These are phyloP conservation scores for Cucurbita maxima DNA, from an alignment of 306 rosid species.

Conservation along the genomic window DNA sequence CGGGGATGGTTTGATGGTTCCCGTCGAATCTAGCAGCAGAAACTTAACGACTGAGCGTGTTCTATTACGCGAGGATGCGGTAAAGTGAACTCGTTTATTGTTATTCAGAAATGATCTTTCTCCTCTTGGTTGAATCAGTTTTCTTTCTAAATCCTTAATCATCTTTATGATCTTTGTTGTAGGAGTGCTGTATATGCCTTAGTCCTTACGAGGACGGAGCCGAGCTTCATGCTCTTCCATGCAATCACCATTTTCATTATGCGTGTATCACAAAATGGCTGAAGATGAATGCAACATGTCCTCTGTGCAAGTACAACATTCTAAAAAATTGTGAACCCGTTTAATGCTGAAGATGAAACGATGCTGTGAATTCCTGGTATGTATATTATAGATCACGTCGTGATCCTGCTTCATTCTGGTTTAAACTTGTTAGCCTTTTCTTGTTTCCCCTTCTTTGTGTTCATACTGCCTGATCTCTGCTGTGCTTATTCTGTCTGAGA, in stretches of 20 bases:
- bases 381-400: background rate
- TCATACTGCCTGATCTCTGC: background rate
- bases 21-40: conserved; percentile 43
- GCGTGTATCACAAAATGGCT: conserved; percentile 82
- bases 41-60: conserved; percentile 48
- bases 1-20: conserved; percentile 86
- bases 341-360: conserved; percentile 18
- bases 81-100: conserved; percentile 19
- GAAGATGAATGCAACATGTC: conserved; percentile 96
- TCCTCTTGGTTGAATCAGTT: background rate
- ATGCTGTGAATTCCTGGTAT: background rate
- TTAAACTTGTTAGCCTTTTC: background rate
- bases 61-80: conserved; percentile 82
- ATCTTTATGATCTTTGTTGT: conserved; percentile 6
- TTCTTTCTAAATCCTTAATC: background rate
- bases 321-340: conserved; percentile 70
- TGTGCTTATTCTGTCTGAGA: background rate
- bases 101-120: background rate
- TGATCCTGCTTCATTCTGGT: background rate
- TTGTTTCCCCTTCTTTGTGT: background rate
- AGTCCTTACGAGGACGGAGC: conserved; percentile 69
- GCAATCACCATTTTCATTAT: conserved; percentile 89
- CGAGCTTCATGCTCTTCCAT: conserved; percentile 85
- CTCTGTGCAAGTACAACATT: conserved; percentile 92
- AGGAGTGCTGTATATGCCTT: conserved; percentile 99